Evolutionary conservation across 805 yeast species (phyloP).

Genomic region (Wickerhamiella nectarea): DNA sequence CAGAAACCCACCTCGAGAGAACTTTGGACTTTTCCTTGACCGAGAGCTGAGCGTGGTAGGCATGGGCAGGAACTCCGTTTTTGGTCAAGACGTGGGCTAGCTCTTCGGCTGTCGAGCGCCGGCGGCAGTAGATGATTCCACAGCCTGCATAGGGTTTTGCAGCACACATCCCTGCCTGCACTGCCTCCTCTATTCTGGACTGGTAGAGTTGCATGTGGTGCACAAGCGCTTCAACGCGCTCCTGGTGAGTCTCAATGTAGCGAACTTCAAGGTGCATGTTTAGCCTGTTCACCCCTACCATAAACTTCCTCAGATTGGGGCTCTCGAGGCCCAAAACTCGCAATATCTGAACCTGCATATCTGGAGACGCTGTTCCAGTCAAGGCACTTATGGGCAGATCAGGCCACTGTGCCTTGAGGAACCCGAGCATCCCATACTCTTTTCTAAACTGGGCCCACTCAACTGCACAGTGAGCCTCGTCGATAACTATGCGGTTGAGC

Average conservation of each 20-base stretch:
- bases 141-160: constrained; percentile 20
- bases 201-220: constrained; percentile 18
- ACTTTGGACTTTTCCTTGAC: constrained; percentile 44
- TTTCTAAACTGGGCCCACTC: constrained; percentile 98
- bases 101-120: constrained; percentile 75
- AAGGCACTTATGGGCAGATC: constrained; percentile 84
- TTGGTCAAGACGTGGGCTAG: constrained; percentile 47
- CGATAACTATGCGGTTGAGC: constrained; percentile 78
- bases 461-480: constrained; percentile 96
- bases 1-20: constrained; percentile 69
- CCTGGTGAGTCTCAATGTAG: constrained; percentile 34
- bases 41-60: constrained; percentile 83
- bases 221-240: constrained; percentile 16
- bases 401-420: constrained; percentile 58
- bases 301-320: constrained; percentile 41
- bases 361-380: constrained; percentile 84
- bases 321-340: constrained; percentile 47
- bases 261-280: constrained; percentile 70
- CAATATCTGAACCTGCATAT: constrained; percentile 37
- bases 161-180: neutral
- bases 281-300: constrained; percentile 79
- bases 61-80: constrained; percentile 52
- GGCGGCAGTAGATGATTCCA: constrained; percentile 89
- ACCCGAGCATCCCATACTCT: constrained; percentile 71
- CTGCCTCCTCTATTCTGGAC: constrained; percentile 10